phyloP scores from a whole-genome alignment of 2,329 filamentous ascomycete genomes.

The Ophiostoma montium region DNA sequence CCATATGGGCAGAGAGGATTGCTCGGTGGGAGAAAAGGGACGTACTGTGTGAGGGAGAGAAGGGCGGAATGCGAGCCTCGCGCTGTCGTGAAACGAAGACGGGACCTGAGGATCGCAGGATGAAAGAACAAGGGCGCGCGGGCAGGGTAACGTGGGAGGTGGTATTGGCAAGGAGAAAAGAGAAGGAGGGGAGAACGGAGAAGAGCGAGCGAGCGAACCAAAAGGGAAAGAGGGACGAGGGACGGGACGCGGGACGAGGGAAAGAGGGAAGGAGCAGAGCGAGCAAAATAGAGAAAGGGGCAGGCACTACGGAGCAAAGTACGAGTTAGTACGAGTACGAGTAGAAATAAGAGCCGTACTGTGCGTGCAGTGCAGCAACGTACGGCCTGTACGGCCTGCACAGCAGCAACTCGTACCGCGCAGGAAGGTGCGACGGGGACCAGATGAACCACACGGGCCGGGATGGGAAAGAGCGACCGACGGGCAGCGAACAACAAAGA shows the following conservation, averaged over 20 bases:
- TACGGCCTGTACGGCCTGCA: neutral
- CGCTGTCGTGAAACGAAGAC: neutral
- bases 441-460: neutral
- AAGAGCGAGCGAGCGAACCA: neutral
- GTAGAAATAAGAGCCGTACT: neutral
- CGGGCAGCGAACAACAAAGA: neutral
- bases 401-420: neutral
- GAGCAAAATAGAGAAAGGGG: neutral
- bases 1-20: neutral
- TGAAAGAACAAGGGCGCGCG: neutral
- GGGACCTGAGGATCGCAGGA: neutral
- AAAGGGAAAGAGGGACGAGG: slow-evolving; percentile 2
- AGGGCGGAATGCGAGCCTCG: neutral
- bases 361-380: neutral
- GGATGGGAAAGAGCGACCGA: neutral
- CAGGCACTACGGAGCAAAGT: too few species aligned
- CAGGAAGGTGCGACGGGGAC: neutral
- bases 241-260: too few species aligned
- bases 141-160: neutral
- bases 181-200: neutral
- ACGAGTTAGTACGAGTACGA: neutral
- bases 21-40: neutral
- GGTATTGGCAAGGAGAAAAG: neutral
- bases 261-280: neutral
- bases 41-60: neutral